These are phyloP conservation scores for Priceomyces castillae DNA, from an alignment of 805 yeast species.

Conservation along the genomic window DNA sequence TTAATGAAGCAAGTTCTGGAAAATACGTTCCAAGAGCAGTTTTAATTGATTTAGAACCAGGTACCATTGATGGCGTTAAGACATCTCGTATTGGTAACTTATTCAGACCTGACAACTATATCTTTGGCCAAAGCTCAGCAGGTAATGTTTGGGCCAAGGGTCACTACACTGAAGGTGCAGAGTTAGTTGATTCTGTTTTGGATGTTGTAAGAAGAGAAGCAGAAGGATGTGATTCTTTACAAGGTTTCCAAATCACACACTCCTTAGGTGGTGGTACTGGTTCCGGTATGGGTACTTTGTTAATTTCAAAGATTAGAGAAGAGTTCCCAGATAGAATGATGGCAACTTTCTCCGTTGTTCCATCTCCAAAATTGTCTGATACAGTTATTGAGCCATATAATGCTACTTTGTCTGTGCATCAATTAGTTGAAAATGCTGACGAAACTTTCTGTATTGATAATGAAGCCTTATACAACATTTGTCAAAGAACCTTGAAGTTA, in stretches of 20 bases:
- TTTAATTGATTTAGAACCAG: constrained; percentile 90
- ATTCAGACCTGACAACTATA: constrained; percentile 89
- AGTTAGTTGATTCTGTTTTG: constrained; percentile 83
- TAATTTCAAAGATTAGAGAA: constrained; percentile 82
- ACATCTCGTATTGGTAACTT: constrained; percentile 78
- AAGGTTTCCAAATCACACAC: constrained; percentile 83
- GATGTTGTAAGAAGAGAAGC: constrained; percentile 93
- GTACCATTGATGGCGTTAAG: constrained; percentile 83
- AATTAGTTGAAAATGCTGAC: constrained; percentile 85
- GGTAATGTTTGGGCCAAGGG: constrained; percentile 98
- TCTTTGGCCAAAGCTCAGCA: constrained; percentile 88
- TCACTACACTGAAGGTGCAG: constrained; percentile 95
- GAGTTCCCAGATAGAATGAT: constrained; percentile 95
- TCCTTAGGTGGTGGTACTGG: constrained; percentile 83
- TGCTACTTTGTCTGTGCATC: constrained; percentile 87
- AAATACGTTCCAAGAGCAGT: constrained; percentile 94
- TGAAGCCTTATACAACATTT: constrained; percentile 88
- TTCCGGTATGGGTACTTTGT: constrained; percentile 91
- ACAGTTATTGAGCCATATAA: constrained; percentile 95
- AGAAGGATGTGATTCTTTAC: constrained; percentile 87
- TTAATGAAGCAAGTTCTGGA: constrained; percentile 81
- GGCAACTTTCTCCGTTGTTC: constrained; percentile 92
- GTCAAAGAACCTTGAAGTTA: constrained; percentile 80
- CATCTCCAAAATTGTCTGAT: constrained; percentile 87
- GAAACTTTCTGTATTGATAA: constrained; percentile 95